A percentile compares a stretch with the other conserved stretches of the same genome.
phyloP scores from a whole-genome alignment of 1,284 basidiomycete species.

The Ceratobasidium sp. region DNA sequence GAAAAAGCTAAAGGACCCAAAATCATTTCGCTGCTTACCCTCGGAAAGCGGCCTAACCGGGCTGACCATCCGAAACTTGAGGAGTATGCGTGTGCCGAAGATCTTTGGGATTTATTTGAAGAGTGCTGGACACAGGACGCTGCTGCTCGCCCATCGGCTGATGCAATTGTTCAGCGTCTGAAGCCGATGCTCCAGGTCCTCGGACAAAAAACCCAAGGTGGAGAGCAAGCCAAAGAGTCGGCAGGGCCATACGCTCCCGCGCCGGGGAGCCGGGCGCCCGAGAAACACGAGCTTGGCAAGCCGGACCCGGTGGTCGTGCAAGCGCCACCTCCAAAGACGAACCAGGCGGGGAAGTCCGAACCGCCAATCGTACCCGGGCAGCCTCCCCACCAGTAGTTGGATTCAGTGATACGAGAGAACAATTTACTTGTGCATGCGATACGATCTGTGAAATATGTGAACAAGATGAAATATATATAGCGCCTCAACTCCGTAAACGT shows the following conservation, averaged over 20 bases:
- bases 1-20: conserved; percentile 14
- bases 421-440: too few species aligned
- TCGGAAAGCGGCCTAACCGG: conserved; percentile 5
- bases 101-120: conserved; percentile 30
- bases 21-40: conserved; percentile 1
- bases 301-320: too few species aligned
- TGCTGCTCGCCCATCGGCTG: conserved; percentile 18
- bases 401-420: too few species aligned
- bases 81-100: conserved; percentile 14
- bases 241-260: neutral
- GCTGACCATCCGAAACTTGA: conserved; percentile 31
- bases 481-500: too few species aligned
- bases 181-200: conserved; percentile 3
- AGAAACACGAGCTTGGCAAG: too few species aligned
- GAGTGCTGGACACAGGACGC: conserved; percentile 34
- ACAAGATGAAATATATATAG: too few species aligned
- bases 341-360: too few species aligned
- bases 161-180: neutral
- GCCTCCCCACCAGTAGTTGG: too few species aligned
- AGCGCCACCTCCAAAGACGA: too few species aligned
- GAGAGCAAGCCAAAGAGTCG: neutral
- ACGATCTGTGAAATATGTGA: too few species aligned
- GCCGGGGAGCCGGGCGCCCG: neutral
- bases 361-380: too few species aligned
- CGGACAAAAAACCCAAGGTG: neutral